Percentiles rank a stretch among this genome's conserved stretches.
Evolutionary conservation across 2,329 filamentous ascomycete genomes (phyloP).

Genomic region (Neonectria punicea): DNA sequence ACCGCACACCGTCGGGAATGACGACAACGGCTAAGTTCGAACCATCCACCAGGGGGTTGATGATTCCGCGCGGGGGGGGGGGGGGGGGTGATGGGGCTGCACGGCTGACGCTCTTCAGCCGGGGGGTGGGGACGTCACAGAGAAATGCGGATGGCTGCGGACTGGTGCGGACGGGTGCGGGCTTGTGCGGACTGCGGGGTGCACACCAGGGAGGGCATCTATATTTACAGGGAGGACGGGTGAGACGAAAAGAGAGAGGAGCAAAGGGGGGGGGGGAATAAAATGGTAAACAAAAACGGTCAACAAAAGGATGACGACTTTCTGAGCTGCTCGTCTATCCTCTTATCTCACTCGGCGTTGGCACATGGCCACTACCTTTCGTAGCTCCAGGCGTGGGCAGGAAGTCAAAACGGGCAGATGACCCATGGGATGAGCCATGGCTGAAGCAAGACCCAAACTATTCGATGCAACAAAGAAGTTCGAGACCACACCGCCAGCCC

Average conservation of each 20-base stretch:
- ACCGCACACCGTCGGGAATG: constrained; percentile 38
- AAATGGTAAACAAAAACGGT: not conserved
- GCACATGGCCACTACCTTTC: constrained; percentile 25
- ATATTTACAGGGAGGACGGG: not conserved
- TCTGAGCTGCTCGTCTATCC: not conserved
- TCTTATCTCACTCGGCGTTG: not conserved
- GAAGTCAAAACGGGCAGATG: constrained; percentile 37
- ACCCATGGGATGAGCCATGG: constrained; percentile 21
- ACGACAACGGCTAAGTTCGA: constrained; percentile 9
- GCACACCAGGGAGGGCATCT: not conserved
- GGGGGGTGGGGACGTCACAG: not conserved
- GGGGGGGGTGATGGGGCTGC: constrained; percentile 21
- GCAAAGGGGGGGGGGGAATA: not conserved
- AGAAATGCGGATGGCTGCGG: no score
- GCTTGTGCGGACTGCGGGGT: not conserved
- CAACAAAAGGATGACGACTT: not conserved
- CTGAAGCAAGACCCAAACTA: constrained; percentile 3
- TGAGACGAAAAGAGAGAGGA: not conserved
- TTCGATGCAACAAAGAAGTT: not conserved
- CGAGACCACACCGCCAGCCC: not conserved
- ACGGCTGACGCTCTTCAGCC: constrained; percentile 14
- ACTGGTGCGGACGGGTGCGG: no score
- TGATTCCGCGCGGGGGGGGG: constrained; percentile 33
- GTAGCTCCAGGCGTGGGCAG: constrained; percentile 3
- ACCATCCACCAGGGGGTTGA: not conserved